These are phyloP conservation scores for Ceratocystis alfenasii DNA, from an alignment of 2,329 filamentous ascomycete species.

Conservation along the genomic window DNA sequence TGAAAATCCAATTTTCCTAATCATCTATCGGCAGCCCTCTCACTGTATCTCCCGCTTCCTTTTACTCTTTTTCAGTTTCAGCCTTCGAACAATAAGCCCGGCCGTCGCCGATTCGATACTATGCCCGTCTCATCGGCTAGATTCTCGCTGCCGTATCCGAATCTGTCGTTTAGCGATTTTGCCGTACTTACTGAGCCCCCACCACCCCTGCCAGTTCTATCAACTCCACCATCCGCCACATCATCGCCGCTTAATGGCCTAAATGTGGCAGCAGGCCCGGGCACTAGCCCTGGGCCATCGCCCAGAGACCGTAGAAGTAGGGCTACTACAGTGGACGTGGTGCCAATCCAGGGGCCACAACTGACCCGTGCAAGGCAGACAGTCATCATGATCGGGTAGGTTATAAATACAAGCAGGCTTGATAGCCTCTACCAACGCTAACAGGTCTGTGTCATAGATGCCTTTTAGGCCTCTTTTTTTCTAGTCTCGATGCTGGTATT, in stretches of 20 bases:
- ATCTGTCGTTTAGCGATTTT: conserved; percentile 29
- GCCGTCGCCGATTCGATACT: background rate
- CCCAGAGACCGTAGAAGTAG: conserved; percentile 17
- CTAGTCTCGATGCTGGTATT: conserved; percentile 46
- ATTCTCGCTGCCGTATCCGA: conserved; percentile 30
- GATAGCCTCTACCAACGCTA: conserved; percentile 17
- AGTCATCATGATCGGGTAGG: conserved; percentile 23
- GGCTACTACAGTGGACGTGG: conserved; percentile 16
- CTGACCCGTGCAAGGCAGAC: conserved; percentile 18
- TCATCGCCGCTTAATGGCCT: conserved; percentile 10
- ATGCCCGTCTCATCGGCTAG: conserved; percentile 21
- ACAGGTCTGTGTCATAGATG: conserved; percentile 25
- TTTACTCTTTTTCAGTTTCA: background rate
- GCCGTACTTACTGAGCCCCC: conserved; percentile 21
- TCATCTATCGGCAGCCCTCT: background rate
- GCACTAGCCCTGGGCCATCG: background rate
- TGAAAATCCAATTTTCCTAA: background rate
- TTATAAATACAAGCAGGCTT: background rate
- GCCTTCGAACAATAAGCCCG: background rate
- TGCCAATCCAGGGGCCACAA: conserved; percentile 20
- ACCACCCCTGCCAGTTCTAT: conserved; percentile 8
- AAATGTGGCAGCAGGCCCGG: background rate
- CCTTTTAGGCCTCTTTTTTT: conserved; percentile 43
- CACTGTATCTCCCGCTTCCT: too few species aligned
- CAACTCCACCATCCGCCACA: conserved; percentile 12